Conservation (phyloP, 331 rosid species). For the Rosa hybrid region DNA sequence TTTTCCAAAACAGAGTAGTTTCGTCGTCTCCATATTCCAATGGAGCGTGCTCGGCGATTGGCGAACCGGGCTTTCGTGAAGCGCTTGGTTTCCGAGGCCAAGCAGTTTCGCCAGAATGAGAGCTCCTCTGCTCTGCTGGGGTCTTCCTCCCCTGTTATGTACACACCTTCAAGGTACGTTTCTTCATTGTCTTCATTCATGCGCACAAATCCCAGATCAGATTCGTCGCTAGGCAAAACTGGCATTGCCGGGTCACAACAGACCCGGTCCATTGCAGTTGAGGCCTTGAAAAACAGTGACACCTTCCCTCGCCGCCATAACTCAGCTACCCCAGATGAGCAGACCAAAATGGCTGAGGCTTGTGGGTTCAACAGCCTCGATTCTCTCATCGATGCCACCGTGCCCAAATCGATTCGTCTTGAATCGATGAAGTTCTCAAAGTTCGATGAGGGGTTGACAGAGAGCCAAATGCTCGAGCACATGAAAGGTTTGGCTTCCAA, state of each 20-base stretch:
- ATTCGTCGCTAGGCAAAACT: constrained; percentile 18
- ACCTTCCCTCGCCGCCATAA: constrained; percentile 88
- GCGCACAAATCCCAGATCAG: constrained; percentile 38
- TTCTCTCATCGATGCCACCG: constrained; percentile 78
- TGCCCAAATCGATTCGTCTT: constrained; percentile 78
- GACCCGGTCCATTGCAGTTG: constrained; percentile 73
- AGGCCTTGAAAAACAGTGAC: constrained; percentile 77
- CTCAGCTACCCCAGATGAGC: constrained; percentile 87
- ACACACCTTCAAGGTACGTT: constrained; percentile 60
- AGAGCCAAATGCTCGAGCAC: constrained; percentile 86
- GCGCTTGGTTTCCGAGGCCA: constrained; percentile 75
- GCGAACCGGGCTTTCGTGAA: constrained; percentile 83
- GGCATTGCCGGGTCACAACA: constrained; percentile 38
- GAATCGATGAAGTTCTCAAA: constrained; percentile 62
- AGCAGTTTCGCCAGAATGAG: constrained; percentile 54
- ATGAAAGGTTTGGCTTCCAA: constrained; percentile 73
- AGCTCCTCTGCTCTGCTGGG: constrained; percentile 15
- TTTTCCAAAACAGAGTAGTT: neutral
- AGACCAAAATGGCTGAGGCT: constrained; percentile 57
- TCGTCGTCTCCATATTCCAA: constrained; percentile 16
- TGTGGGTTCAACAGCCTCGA: constrained; percentile 63
- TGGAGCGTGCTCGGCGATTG: constrained; percentile 90
- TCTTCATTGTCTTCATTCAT: constrained; percentile 55
- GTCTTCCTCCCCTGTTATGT: constrained; percentile 46
- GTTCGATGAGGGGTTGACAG: constrained; percentile 84